phyloP scores from a whole-genome alignment of 2,329 filamentous ascomycete genomes.

The Arachnopeziza araneosa region DNA sequence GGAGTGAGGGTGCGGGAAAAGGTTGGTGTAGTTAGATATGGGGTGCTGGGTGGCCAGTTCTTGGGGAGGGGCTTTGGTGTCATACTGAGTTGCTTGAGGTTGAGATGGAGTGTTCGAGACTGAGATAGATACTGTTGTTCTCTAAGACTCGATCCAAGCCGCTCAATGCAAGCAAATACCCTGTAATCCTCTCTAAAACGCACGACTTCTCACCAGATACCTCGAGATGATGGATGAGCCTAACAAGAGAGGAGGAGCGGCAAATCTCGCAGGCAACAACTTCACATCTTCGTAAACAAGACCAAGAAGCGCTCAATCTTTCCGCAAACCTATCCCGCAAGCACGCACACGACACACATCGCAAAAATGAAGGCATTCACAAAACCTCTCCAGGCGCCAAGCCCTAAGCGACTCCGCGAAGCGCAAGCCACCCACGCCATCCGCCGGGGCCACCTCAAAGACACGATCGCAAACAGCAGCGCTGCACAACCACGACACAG shows the following conservation, averaged over 20 bases:
- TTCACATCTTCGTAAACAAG: too few relatives aligned
- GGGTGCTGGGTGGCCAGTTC: conserved; percentile 51
- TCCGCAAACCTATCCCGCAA: background rate
- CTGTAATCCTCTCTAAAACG: too few relatives aligned
- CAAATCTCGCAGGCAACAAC: too few relatives aligned
- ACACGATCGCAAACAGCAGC: background rate
- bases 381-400: background rate
- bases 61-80: conserved; percentile 34
- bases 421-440: background rate
- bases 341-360: background rate
- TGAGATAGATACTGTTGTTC: too few relatives aligned
- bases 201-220: too few relatives aligned
- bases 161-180: too few relatives aligned
- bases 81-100: background rate
- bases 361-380: background rate
- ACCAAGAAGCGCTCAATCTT: too few relatives aligned
- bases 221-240: too few relatives aligned
- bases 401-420: background rate
- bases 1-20: conserved; percentile 38
- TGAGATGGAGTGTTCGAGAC: background rate
- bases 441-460: background rate
- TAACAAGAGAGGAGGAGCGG: too few relatives aligned
- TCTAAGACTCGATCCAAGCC: too few relatives aligned
- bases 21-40: conserved; percentile 46
- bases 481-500: background rate